phyloP scores from a whole-genome alignment of 2,329 filamentous ascomycete genomes.

The Xylariaceae sp. region DNA sequence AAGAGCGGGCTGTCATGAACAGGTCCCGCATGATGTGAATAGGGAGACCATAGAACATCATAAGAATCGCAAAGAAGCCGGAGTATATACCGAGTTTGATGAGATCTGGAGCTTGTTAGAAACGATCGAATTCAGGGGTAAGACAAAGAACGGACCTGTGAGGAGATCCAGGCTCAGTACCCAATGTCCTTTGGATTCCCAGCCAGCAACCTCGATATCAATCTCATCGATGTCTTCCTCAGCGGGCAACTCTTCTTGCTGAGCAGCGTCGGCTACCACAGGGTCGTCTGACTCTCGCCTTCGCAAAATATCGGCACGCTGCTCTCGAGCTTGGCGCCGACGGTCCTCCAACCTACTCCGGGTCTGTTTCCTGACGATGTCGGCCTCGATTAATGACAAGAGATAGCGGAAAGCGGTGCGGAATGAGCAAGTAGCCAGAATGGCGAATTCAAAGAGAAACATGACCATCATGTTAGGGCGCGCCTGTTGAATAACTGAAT shows the following conservation, averaged over 20 bases:
- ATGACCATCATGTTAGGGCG: constrained; percentile 99
- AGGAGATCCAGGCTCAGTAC: constrained; percentile 82
- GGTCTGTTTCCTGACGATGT: constrained; percentile 72
- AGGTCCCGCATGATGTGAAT: constrained; percentile 96
- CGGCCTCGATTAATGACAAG: constrained; percentile 73
- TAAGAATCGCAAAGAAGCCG: constrained; percentile 87
- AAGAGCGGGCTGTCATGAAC: constrained; percentile 89
- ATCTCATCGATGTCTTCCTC: constrained; percentile 84
- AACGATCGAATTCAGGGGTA: background rate
- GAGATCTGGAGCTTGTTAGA: constrained; percentile 59
- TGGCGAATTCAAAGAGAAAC: constrained; percentile 97
- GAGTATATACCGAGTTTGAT: constrained; percentile 86
- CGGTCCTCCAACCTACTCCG: constrained; percentile 63
- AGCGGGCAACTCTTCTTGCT: constrained; percentile 50
- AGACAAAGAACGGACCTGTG: constrained; percentile 51
- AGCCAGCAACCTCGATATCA: constrained; percentile 91
- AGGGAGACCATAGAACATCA: constrained; percentile 90
- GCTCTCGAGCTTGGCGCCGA: constrained; percentile 61
- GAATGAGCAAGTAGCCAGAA: constrained; percentile 73
- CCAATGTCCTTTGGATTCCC: constrained; percentile 94
- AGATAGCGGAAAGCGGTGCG: constrained; percentile 77
- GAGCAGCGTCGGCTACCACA: constrained; percentile 45
- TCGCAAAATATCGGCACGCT: constrained; percentile 49
- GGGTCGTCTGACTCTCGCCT: constrained; percentile 44
- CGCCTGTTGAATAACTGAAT: constrained; percentile 79